Conservation (phyloP, 2,329 filamentous ascomycete species). For the Arthrobotrys pseudoclavata region DNA sequence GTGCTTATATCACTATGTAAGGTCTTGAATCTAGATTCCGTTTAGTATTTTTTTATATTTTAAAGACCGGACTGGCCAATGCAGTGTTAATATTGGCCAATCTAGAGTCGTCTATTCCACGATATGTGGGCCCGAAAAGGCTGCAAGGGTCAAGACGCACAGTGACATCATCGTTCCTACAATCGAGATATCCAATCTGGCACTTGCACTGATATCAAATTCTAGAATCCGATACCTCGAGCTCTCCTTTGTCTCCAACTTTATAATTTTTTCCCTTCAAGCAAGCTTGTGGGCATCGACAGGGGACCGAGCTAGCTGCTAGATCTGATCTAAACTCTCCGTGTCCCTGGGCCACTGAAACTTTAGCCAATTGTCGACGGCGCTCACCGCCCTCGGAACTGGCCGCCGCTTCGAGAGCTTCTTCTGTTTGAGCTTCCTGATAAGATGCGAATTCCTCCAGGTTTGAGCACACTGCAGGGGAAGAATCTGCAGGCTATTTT, state of each 20-base stretch:
- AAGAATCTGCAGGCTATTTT: conserved; percentile 30
- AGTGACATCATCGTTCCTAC: conserved; percentile 48
- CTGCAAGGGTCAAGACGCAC: conserved; percentile 51
- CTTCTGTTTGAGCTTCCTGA: conserved; percentile 52
- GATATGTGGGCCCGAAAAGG: conserved; percentile 19
- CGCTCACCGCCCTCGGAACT: conserved; percentile 38
- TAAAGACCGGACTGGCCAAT: background rate
- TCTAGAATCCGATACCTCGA: conserved; percentile 6
- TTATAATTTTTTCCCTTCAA: background rate
- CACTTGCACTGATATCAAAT: conserved; percentile 1
- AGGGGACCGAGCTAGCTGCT: background rate
- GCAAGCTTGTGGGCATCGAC: conserved; percentile 16
- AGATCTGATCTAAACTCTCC: conserved; percentile 36
- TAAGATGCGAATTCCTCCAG: conserved; percentile 55
- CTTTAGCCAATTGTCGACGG: conserved; percentile 25
- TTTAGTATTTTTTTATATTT: background rate
- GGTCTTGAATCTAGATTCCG: background rate
- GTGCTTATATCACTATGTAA: background rate
- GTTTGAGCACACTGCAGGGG: conserved; percentile 38
- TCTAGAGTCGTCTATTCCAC: conserved; percentile 22
- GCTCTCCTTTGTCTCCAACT: conserved; percentile 8
- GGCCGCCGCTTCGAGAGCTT: conserved; percentile 37
- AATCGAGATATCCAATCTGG: conserved; percentile 15
- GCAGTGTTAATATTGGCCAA: too few relatives aligned
- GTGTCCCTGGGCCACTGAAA: conserved; percentile 36